Conservation (phyloP, 768 basidiomycete genomes). For the Chiua virens region DNA sequence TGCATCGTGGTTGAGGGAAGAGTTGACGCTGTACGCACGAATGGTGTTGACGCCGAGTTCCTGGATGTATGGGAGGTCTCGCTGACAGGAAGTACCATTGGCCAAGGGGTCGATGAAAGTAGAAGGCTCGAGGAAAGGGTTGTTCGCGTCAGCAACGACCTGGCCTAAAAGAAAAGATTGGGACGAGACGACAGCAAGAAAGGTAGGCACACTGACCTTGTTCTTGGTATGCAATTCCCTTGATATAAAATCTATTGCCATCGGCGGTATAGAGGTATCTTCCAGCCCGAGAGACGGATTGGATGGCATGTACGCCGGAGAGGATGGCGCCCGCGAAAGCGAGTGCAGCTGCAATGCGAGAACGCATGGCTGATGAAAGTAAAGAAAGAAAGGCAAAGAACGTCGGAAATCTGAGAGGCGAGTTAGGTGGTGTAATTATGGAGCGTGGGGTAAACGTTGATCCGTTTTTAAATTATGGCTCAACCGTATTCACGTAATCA, state of each 20-base stretch:
- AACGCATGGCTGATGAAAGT: constrained; percentile 26
- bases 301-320: constrained; percentile 63
- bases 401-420: neutral
- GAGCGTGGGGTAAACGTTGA: neutral
- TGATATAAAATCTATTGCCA: constrained; percentile 84
- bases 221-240: constrained; percentile 81
- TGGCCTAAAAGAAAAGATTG: constrained; percentile 28
- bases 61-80: constrained; percentile 78
- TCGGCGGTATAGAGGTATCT: constrained; percentile 79
- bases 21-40: constrained; percentile 85
- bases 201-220: constrained; percentile 51
- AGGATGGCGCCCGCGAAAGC: constrained; percentile 42
- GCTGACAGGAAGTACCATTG: constrained; percentile 60
- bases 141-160: constrained; percentile 46
- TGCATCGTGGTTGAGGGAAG: constrained; percentile 77
- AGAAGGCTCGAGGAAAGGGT: constrained; percentile 68
- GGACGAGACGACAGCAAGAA: neutral
- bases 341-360: constrained; percentile 26
- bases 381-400: constrained; percentile 9
- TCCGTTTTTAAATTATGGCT: neutral
- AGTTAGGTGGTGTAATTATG: neutral
- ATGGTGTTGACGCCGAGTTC: constrained; percentile 79
- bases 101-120: constrained; percentile 82
- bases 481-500: too few relatives aligned
- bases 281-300: constrained; percentile 66